A percentile compares a stretch with the other conserved stretches of the same genome.
Conservation (phyloP, 2,329 filamentous ascomycete species). For the Alternaria sp. region DNA sequence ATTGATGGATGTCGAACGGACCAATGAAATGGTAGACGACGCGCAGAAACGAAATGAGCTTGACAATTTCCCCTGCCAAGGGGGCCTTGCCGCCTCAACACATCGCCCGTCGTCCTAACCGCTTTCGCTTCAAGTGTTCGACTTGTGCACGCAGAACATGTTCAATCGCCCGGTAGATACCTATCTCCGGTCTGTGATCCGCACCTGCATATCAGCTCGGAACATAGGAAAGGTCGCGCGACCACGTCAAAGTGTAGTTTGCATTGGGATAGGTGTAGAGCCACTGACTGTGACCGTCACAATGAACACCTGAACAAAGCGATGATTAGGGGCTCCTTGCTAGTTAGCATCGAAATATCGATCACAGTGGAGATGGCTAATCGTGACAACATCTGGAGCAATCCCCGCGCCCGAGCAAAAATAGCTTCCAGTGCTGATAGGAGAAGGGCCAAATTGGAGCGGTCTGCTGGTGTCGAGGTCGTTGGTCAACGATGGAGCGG, state of each 20-base stretch:
- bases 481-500: conserved; percentile 14
- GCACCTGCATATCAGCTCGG: conserved; percentile 14
- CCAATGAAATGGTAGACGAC: conserved; percentile 34
- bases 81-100: conserved; percentile 42
- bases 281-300: conserved; percentile 5
- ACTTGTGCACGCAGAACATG: conserved; percentile 23
- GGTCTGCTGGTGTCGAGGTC: conserved; percentile 13
- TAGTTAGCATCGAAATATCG: neutral
- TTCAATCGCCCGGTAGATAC: conserved; percentile 20
- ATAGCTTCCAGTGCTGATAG: conserved; percentile 28
- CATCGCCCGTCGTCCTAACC: conserved; percentile 31
- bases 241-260: conserved; percentile 4
- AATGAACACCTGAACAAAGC: conserved; percentile 17
- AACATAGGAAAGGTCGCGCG: conserved; percentile 12
- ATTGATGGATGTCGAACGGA: conserved; percentile 38
- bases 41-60: conserved; percentile 46
- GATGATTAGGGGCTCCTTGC: conserved; percentile 6
- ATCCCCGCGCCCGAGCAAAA: conserved; percentile 22
- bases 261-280: neutral
- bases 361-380: conserved; percentile 7
- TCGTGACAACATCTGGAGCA: conserved; percentile 7
- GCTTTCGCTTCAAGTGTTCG: conserved; percentile 26
- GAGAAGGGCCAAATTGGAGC: conserved; percentile 17
- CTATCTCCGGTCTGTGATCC: conserved; percentile 9
- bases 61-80: conserved; percentile 43